A percentile compares a stretch with the other conserved stretches of the same genome.
These are phyloP conservation scores for Nemania diffusa DNA, from an alignment of 2,329 filamentous ascomycete genomes.

Conservation along the genomic window DNA sequence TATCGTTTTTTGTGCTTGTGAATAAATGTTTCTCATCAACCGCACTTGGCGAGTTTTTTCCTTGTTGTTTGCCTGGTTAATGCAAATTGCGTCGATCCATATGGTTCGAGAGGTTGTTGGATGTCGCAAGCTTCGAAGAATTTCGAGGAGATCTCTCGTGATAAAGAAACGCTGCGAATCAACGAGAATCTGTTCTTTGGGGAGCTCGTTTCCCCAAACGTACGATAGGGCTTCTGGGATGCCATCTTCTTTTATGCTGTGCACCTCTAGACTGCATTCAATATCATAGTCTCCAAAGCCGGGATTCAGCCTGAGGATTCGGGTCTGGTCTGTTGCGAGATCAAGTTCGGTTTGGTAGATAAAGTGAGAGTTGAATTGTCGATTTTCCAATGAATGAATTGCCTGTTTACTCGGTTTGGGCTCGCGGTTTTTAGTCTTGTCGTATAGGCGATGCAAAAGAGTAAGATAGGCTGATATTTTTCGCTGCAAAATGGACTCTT, in stretches of 20 bases:
- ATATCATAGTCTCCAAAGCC: not conserved
- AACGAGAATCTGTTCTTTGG: not conserved
- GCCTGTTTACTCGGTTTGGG: not conserved
- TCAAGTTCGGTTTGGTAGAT: not conserved
- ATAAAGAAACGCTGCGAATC: not conserved
- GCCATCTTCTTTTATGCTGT: not conserved
- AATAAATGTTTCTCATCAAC: slow-evolving; percentile 30
- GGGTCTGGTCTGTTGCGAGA: not conserved
- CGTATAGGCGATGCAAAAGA: not conserved
- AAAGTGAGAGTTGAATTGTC: not conserved
- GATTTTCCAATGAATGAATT: no score
- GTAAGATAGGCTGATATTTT: not conserved
- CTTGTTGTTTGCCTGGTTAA: slow-evolving; percentile 18
- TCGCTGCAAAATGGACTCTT: not conserved
- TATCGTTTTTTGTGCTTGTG: not conserved
- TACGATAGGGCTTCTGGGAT: slow-evolving; percentile 18
- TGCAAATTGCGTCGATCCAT: slow-evolving; percentile 36
- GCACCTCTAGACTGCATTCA: not conserved
- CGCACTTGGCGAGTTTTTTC: slow-evolving; percentile 27
- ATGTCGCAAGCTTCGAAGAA: not conserved
- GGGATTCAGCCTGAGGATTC: not conserved
- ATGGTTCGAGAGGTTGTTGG: not conserved
- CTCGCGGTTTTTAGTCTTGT: not conserved
- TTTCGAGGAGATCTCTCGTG: not conserved
- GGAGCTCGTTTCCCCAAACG: not conserved